These are phyloP conservation scores for Globisporangium apiculatum DNA, from an alignment of 352 stramenopile genomes.

Conservation along the genomic window DNA sequence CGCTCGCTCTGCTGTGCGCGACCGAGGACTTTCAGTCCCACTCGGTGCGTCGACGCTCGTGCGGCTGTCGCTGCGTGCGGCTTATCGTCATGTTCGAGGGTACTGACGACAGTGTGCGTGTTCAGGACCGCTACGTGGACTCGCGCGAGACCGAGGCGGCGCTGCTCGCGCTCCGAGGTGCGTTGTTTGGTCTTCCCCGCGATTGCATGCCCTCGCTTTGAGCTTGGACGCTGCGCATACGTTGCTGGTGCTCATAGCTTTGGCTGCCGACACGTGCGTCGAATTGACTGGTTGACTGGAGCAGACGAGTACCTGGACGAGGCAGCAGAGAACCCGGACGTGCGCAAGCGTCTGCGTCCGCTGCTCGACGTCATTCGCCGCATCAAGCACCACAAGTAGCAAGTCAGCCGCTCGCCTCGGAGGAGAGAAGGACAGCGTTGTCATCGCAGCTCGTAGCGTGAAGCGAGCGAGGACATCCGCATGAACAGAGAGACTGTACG, in stretches of 20 bases:
- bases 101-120: neutral
- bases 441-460: neutral
- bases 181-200: neutral
- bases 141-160: conserved; percentile 50
- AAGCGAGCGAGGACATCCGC: neutral
- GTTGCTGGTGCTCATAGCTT: too few species aligned
- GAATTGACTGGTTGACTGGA: too few species aligned
- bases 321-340: conserved; percentile 47
- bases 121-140: conserved; percentile 46
- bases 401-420: neutral
- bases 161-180: conserved; percentile 49
- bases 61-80: neutral
- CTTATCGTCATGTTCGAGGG: too few species aligned
- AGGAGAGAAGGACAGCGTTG: too few species aligned
- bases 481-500: neutral
- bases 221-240: neutral
- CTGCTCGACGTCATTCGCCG: conserved; percentile 53
- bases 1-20: conserved; percentile 66
- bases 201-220: neutral
- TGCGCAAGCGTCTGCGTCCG: conserved; percentile 65
- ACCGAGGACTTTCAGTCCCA: conserved; percentile 84
- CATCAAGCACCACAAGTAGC: conserved; percentile 17
- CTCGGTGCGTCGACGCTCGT: conserved; percentile 14
- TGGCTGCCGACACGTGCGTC: too few species aligned
- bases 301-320: conserved; percentile 68